Conservation (phyloP, 2,329 filamentous ascomycete genomes). For the Trichoderma koningii region DNA sequence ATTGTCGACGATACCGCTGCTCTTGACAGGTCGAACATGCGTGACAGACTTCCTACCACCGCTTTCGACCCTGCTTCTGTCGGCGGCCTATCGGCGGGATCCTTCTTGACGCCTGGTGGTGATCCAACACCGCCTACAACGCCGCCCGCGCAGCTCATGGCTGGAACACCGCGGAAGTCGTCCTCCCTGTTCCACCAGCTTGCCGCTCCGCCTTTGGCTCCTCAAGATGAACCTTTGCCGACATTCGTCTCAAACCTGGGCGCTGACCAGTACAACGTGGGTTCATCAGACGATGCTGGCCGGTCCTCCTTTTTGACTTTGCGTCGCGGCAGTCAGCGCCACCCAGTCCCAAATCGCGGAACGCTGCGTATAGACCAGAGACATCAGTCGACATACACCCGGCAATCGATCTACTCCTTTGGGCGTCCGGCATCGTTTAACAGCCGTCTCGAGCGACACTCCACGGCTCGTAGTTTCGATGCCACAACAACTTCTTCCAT, state of each 20-base stretch:
- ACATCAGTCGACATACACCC: slow-evolving; percentile 52
- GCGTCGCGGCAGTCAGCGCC: slow-evolving; percentile 34
- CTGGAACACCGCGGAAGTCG: slow-evolving; percentile 54
- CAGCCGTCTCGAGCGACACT: slow-evolving; percentile 54
- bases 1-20: slow-evolving; percentile 73
- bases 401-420: slow-evolving; percentile 53
- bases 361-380: slow-evolving; percentile 45
- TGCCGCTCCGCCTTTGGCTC: slow-evolving; percentile 41
- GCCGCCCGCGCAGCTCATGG: slow-evolving; percentile 51
- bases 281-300: slow-evolving; percentile 39
- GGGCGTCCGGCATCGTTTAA: slow-evolving; percentile 62
- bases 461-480: slow-evolving; percentile 62
- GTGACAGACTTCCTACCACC: slow-evolving; percentile 47
- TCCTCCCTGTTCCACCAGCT: slow-evolving; percentile 58
- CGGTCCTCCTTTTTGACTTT: slow-evolving; percentile 38
- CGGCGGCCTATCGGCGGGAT: slow-evolving; percentile 54
- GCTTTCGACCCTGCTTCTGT: slow-evolving; percentile 49
- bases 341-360: slow-evolving; percentile 36
- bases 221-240: slow-evolving; percentile 48
- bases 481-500: slow-evolving; percentile 60
- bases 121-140: slow-evolving; percentile 64
- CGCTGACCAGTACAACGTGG: slow-evolving; percentile 31
- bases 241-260: slow-evolving; percentile 51
- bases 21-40: slow-evolving; percentile 53
- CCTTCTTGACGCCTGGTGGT: slow-evolving; percentile 50